Evolutionary conservation across 1,139 yeast genomes (phyloP).

Genomic region (Groenewaldozyma sp.): DNA sequence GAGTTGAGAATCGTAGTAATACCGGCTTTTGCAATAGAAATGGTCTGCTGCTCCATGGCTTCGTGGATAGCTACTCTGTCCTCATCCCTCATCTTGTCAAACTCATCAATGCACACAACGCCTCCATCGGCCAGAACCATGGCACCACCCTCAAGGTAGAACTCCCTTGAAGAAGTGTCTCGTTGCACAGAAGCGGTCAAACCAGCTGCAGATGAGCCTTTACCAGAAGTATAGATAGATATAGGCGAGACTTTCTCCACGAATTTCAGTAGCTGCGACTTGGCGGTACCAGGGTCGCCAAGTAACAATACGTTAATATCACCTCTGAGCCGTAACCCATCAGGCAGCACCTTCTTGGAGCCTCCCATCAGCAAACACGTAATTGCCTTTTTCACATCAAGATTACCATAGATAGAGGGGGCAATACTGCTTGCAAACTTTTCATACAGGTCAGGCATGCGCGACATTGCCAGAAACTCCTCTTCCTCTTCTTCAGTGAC

Average conservation of each 20-base stretch:
- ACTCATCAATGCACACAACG: conserved; percentile 97
- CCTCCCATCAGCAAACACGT: conserved; percentile 93
- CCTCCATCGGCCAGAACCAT: conserved; percentile 99
- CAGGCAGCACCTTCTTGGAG: conserved; percentile 83
- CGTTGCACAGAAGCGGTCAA: conserved; percentile 96
- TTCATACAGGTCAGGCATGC: conserved; percentile 77
- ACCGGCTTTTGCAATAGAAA: conserved; percentile 99
- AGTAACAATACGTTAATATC: conserved; percentile 86
- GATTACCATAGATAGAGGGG: conserved; percentile 91
- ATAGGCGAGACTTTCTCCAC: conserved; percentile 94
- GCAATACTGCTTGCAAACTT: conserved; percentile 86
- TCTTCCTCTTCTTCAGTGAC: conserved; percentile 93
- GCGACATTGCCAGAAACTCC: conserved; percentile 69
- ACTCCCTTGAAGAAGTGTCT: conserved; percentile 79
- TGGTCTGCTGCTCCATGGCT: conserved; percentile 99
- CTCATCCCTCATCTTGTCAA: conserved; percentile 98
- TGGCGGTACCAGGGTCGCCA: conserved; percentile 99
- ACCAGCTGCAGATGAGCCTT: conserved; percentile 99
- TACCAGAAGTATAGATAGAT: conserved; percentile 94
- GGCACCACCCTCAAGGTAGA: conserved; percentile 97
- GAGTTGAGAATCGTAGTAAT: conserved; percentile 93
- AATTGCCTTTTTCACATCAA: conserved; percentile 86
- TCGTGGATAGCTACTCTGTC: conserved; percentile 98
- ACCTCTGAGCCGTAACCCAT: conserved; percentile 94
- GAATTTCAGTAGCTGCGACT: conserved; percentile 87